phyloP scores from a whole-genome alignment of 2,329 filamentous ascomycete species.

The Chaetomiaceae sp. region DNA sequence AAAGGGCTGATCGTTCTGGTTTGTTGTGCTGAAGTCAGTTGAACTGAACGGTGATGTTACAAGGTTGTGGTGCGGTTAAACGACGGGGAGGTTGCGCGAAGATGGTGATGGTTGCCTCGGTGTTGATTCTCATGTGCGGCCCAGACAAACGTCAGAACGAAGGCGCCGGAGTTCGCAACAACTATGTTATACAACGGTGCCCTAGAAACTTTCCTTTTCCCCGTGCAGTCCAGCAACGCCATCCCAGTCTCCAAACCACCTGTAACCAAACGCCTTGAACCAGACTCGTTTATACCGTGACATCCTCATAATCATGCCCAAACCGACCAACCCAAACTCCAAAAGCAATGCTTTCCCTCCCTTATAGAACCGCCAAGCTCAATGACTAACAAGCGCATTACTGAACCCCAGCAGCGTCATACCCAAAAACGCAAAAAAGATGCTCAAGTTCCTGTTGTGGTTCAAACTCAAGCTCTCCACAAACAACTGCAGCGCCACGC shows the following conservation, averaged over 20 bases:
- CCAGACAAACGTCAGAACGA: too few species aligned
- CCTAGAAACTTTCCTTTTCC: too few species aligned
- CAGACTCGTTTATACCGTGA: background rate
- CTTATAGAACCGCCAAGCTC: background rate
- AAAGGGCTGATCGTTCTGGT: too few species aligned
- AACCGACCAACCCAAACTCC: background rate
- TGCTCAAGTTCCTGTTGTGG: conserved; percentile 72
- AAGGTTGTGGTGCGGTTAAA: too few species aligned
- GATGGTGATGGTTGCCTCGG: too few species aligned
- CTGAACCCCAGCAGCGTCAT: conserved; percentile 86
- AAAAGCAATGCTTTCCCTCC: background rate
- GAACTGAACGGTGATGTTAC: too few species aligned
- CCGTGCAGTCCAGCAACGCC: too few species aligned
- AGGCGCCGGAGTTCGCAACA: too few species aligned
- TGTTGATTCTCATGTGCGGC: too few species aligned
- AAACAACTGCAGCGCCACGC: conserved; percentile 84
- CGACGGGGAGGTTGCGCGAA: too few species aligned
- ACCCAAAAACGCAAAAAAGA: conserved; percentile 74
- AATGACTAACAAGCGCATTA: conserved; percentile 49
- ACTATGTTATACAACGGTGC: too few species aligned
- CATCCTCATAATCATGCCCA: background rate
- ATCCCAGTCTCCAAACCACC: background rate
- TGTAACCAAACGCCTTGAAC: background rate
- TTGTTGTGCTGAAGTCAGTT: too few species aligned
- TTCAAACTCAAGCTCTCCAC: conserved; percentile 80